phyloP scores from a whole-genome alignment of 2,329 filamentous ascomycete species.

The Colletotrichum cordylinicola region DNA sequence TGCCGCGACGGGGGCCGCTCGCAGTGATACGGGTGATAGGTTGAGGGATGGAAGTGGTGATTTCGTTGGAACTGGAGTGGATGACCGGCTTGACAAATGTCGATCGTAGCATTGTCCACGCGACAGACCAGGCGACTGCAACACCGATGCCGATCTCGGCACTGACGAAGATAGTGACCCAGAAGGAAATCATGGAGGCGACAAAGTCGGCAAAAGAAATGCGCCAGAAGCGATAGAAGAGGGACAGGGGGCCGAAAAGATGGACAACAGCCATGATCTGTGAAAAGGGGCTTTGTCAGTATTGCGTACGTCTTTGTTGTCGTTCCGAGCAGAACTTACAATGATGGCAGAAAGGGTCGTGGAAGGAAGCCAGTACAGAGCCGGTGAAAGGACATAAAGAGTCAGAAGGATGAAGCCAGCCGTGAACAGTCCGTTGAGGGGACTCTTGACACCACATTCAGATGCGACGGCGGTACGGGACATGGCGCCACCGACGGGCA shows the following conservation, averaged over 20 bases:
- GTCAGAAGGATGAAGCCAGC: slow-evolving; percentile 66
- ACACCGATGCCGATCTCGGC: slow-evolving; percentile 65
- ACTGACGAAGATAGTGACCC: slow-evolving; percentile 67
- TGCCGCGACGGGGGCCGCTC: slow-evolving; percentile 27
- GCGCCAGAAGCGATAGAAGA: slow-evolving; percentile 71
- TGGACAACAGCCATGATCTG: slow-evolving; percentile 18
- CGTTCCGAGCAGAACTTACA: slow-evolving; percentile 57
- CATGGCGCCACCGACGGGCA: slow-evolving; percentile 71
- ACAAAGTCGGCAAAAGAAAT: slow-evolving; percentile 70
- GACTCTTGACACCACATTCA: slow-evolving; percentile 66
- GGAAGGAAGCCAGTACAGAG: slow-evolving; percentile 72
- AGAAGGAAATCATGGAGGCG: slow-evolving; percentile 67
- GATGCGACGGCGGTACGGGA: slow-evolving; percentile 72
- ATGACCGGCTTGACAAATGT: slow-evolving; percentile 19
- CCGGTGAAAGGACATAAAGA: slow-evolving; percentile 65
- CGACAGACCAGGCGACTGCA: slow-evolving; percentile 68
- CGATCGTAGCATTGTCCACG: slow-evolving; percentile 60
- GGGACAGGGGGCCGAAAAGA: slow-evolving; percentile 28
- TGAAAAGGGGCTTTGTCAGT: not conserved
- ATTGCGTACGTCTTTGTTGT: too few relatives aligned
- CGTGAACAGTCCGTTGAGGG: slow-evolving; percentile 65
- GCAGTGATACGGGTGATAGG: slow-evolving; percentile 47
- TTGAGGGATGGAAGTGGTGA: slow-evolving; percentile 29
- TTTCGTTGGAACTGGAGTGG: slow-evolving; percentile 5
- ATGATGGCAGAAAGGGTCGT: slow-evolving; percentile 70